These are phyloP conservation scores for Aspergillus cejpii DNA, from an alignment of 2,329 filamentous ascomycete species.

Conservation along the genomic window DNA sequence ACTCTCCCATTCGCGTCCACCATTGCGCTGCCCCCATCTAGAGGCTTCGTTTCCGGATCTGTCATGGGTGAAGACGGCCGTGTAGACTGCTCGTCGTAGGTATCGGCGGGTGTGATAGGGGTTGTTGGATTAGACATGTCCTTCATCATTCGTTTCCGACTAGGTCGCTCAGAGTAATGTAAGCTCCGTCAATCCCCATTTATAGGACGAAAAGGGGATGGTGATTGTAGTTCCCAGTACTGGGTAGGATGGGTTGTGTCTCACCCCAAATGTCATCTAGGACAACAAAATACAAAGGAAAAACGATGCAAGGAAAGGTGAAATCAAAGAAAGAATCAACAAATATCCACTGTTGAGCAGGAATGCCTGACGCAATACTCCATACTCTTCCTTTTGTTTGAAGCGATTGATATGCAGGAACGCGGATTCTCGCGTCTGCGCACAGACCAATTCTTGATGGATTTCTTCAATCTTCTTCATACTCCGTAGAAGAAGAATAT, in stretches of 20 bases:
- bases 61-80: conserved; percentile 27
- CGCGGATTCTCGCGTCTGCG: conserved; percentile 32
- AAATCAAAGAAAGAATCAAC: neutral
- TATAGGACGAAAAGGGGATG: neutral
- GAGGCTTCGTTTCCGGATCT: conserved; percentile 12
- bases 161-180: neutral
- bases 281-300: neutral
- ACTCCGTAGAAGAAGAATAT: no score
- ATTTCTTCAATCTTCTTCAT: neutral
- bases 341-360: neutral
- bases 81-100: conserved; percentile 26
- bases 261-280: neutral
- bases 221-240: neutral
- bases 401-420: conserved; percentile 4
- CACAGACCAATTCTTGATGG: conserved; percentile 31
- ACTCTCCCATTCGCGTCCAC: conserved; percentile 10
- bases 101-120: conserved; percentile 24
- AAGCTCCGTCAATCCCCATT: neutral
- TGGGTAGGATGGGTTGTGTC: neutral
- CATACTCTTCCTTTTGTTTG: neutral
- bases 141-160: neutral
- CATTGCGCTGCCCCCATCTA: neutral
- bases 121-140: conserved; percentile 26
- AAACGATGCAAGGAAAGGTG: neutral
- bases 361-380: neutral